Percentiles rank a stretch among this genome's conserved stretches.
These are phyloP conservation scores for Juglanconis oblonga DNA, from an alignment of 2,329 filamentous ascomycete genomes.

Conservation along the genomic window DNA sequence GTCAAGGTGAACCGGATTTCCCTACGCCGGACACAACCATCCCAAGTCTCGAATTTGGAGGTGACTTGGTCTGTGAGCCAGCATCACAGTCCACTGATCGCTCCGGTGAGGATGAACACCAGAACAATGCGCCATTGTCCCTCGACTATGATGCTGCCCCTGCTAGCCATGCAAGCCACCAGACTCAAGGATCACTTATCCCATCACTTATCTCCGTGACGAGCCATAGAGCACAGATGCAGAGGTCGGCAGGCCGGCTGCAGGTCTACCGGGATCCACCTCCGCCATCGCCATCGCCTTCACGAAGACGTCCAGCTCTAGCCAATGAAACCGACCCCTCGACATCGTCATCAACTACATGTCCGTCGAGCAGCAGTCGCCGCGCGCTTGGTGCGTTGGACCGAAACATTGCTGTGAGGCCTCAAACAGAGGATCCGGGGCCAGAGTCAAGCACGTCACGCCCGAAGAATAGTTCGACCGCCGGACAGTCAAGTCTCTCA, in stretches of 20 bases:
- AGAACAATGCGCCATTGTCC: not conserved
- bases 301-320: not conserved
- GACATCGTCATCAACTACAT: not conserved
- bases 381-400: not conserved
- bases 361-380: not conserved
- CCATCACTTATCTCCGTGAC: not conserved
- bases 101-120: not conserved
- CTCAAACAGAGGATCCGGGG: not conserved
- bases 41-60: not conserved
- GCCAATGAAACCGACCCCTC: not conserved
- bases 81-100: not conserved
- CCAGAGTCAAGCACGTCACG: too few relatives aligned
- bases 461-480: too few relatives aligned
- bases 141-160: too few relatives aligned
- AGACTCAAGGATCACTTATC: too few relatives aligned
- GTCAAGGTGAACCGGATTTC: not conserved
- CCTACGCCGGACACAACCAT: not conserved
- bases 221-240: not conserved
- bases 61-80: not conserved
- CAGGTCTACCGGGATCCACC: not conserved
- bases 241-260: not conserved
- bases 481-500: too few relatives aligned
- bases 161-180: not conserved
- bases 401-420: not conserved
- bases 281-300: too few relatives aligned